Base-by-base conservation (phyloP, 352 stramenopile species). In the Globisporangium canariense region DNA sequence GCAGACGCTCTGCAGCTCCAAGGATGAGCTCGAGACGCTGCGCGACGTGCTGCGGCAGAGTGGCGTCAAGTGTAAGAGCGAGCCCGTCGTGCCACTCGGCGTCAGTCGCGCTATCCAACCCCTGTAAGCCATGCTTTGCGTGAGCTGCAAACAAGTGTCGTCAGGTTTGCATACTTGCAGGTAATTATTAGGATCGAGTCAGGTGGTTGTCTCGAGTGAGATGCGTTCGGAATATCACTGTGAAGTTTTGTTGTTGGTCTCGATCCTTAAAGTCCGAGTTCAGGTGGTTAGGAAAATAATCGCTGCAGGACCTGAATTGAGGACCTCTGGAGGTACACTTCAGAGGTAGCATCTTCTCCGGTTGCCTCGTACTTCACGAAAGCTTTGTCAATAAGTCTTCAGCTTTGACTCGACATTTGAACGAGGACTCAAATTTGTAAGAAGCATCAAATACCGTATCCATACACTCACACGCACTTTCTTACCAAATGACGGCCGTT, bases 1-100 rank as follows among this genome's bases (percentile, higher is more conserved):
- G 20, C 73, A 88, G 77, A 86, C 86, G 66, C 73, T 94, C 8
- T 94, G 84, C 61, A 90, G 79, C 63, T 76, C 81, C 70, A 92
- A 89, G 66, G 70, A 90, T 67, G 83, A 92, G 57, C 77, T 73
- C 47, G 69, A 73, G 20, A 71, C 75, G 40, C 74, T 92, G 8
- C 59, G 72, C 8, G 73, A 78, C 11, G 36, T 88, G 10, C 66
- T 90, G 25, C 49, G 75, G 20, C 43, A 69, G 45, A 73, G 54
- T 4, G 61, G 54, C 8, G 52, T 51, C 28, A 79, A 69, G 49
- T 62, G 62, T 30, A 86, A 88, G 61, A 74, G 66, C 20, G 54
- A 58, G 5, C 22, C 22, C 32, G 63, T 76, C 34, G 72, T 84
- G 14, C 78, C 81, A 13, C 34, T 74, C 22, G 69, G 77, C 22